Evolutionary conservation across 225 moss, liverwort and hornwort genomes (phyloP).

Genomic region (Sphagnum contortum): DNA sequence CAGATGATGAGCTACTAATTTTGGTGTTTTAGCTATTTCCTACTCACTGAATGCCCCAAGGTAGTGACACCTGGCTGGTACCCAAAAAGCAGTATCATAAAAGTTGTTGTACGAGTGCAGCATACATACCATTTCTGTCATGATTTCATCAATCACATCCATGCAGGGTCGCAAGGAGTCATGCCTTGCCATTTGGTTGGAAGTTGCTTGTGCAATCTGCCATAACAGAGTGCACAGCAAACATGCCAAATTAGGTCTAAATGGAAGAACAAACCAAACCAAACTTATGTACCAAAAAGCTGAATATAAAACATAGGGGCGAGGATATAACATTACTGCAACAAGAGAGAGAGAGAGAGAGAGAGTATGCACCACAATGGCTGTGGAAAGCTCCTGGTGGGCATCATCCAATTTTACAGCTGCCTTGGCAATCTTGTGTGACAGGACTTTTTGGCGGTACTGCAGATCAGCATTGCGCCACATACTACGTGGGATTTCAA

Average conservation of each 20-base stretch:
- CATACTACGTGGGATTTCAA: slow-evolving; percentile 93
- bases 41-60: no score
- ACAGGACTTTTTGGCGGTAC: slow-evolving; percentile 84
- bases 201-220: slow-evolving; percentile 98
- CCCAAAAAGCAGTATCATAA: no score
- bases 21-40: no score
- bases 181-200: slow-evolving; percentile 97
- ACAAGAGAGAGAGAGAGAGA: no score
- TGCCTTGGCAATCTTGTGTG: slow-evolving; percentile 89
- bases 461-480: slow-evolving; percentile 97
- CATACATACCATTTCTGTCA: slow-evolving; percentile 70
- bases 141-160: slow-evolving; percentile 79
- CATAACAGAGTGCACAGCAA: background rate
- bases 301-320: no score
- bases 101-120: no score
- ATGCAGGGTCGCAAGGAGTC: slow-evolving; percentile 77
- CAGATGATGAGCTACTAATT: no score
- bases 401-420: slow-evolving; percentile 96
- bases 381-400: slow-evolving; percentile 97
- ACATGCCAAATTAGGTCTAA: background rate
- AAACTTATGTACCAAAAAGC: no score
- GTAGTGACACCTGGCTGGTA: no score
- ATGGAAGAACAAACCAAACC: no score
- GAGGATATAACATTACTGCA: no score
- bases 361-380: slow-evolving; percentile 66